Conservation (phyloP, 306 rosid genomes). For the Castanea mollissima region DNA sequence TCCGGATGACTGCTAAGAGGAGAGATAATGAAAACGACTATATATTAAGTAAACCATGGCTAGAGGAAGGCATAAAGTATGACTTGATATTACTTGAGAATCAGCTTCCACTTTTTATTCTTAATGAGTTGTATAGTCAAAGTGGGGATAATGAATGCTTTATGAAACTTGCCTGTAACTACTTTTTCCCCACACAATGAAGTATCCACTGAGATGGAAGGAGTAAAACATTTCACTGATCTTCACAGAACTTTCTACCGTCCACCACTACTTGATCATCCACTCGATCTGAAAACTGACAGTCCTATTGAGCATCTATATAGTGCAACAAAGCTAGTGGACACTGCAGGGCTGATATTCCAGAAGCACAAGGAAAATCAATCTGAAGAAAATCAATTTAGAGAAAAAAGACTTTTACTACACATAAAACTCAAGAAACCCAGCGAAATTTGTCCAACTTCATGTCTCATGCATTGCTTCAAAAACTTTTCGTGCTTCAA, state of each 20-base stretch:
- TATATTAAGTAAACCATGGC: background rate
- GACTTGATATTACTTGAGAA: background rate
- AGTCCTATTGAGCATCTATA: background rate
- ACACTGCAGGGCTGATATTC: background rate
- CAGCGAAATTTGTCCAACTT: background rate
- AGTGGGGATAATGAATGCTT: background rate
- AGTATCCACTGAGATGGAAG: background rate
- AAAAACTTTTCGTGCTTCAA: background rate
- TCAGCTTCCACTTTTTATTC: too few species aligned
- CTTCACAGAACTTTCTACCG: constrained; percentile 12
- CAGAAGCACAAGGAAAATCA: background rate
- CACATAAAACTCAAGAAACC: background rate
- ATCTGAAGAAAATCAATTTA: too few species aligned
- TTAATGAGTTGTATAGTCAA: too few species aligned
- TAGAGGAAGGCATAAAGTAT: too few species aligned
- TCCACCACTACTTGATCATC: background rate
- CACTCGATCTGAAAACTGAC: background rate
- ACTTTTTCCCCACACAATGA: background rate
- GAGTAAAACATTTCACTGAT: background rate
- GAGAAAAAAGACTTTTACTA: background rate
- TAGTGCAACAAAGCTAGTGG: constrained; percentile 3
- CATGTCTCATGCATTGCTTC: background rate
- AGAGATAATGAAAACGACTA: too few species aligned
- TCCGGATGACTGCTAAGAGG: background rate
- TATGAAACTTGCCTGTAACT: background rate